Conservation (phyloP, 2,329 filamentous ascomycete species). For the Massarina eburnea region DNA sequence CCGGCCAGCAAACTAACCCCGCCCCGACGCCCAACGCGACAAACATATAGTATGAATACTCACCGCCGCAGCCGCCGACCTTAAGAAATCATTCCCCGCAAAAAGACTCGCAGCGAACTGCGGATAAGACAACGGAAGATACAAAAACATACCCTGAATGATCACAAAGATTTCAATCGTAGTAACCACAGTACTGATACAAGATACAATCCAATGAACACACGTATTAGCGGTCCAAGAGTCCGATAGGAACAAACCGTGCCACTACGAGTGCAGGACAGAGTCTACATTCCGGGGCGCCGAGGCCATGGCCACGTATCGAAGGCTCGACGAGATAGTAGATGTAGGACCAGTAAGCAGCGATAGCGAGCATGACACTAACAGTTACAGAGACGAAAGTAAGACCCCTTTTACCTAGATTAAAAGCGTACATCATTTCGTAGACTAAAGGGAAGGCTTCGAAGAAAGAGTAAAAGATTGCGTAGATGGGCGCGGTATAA, state of each 20-base stretch:
- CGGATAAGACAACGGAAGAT: constrained; percentile 65
- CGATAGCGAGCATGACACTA: constrained; percentile 67
- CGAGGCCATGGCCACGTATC: constrained; percentile 65
- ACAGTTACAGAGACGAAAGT: constrained; percentile 84
- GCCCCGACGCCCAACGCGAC: constrained; percentile 60
- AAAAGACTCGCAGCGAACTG: constrained; percentile 52
- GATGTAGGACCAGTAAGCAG: constrained; percentile 72
- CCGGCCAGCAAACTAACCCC: constrained; percentile 57
- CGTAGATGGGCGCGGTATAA: constrained; percentile 82
- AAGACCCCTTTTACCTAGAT: constrained; percentile 70
- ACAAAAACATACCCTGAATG: constrained; percentile 59
- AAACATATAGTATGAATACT: constrained; percentile 63
- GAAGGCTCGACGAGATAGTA: constrained; percentile 67
- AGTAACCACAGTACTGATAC: constrained; percentile 56
- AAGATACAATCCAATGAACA: constrained; percentile 60
- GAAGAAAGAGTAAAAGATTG: constrained; percentile 75
- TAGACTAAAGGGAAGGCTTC: constrained; percentile 68
- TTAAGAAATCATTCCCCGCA: constrained; percentile 64
- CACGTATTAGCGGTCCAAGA: constrained; percentile 68
- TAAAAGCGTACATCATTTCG: constrained; percentile 75
- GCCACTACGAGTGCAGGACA: constrained; percentile 66
- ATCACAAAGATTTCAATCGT: constrained; percentile 47
- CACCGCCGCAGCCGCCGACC: constrained; percentile 59
- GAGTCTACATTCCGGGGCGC: constrained; percentile 70
- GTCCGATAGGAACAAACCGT: constrained; percentile 62